Evolutionary conservation across 257 asterid genomes (phyloP), one percentile per base, ranked within the genome.

Genomic region (Phtheirospermum japonicum): DNA sequence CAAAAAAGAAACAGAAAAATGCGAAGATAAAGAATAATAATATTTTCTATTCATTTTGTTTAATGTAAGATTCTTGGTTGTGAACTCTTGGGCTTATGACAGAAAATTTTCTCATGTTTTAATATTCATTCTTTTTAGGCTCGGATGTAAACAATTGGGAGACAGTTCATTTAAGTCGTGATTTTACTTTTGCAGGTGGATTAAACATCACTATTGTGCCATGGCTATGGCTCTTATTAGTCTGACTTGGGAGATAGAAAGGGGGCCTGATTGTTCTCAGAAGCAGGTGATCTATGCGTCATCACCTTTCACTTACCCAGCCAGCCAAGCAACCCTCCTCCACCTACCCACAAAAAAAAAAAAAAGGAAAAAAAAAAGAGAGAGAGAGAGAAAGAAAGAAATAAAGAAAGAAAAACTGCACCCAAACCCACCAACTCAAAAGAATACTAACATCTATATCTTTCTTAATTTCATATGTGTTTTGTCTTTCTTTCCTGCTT

Each of bases 141-240:
- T 62, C 39, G 12, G 51, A 28, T 31, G 31, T 40, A 37, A 19
- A 14, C 33, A 59, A 62, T 57, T 28, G 42, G 49, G 56, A 16
- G 32, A 33, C 49, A 40, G 49, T 60, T 55, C 20, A 59, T 50
- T 39, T 20, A 4, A 52, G 18, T 42, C 2, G 4, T 46, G 42
- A 18, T 67, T 9, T 68, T 63, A 43, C 53, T 73, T 72, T 33
- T 82, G 69, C 80, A 93, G 99, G 99, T 89, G 99, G 99, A 87
- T 93, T 70, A 77, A 74, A 36, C 99, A 93, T 74, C 99, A 93
- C 73, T 93, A 93, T 54, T 89, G 72, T 68, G 96, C 96, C 51
- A 89, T 82, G 96, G 96, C 77, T 57, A 93, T 93, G 97, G 96
- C 97, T 71, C 89, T 89, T 68, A 85, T 93, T 62, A 93, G 99